These are phyloP conservation scores for Thalassiosira livingstoniorum DNA, from an alignment of 352 stramenopile genomes.

Conservation along the genomic window DNA sequence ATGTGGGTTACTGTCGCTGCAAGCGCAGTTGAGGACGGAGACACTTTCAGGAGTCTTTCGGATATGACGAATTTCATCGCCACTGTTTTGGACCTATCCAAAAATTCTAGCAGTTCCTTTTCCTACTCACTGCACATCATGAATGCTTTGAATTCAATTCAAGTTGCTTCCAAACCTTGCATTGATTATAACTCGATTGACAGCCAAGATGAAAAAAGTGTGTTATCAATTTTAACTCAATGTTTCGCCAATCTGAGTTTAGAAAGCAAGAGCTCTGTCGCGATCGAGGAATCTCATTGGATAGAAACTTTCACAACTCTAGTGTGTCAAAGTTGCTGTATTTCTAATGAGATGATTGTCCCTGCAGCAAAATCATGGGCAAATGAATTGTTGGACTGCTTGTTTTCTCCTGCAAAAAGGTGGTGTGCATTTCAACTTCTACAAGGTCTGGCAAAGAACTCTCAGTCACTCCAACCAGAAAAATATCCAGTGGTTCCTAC, in stretches of 20 bases:
- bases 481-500: conserved; percentile 44
- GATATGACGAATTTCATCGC: conserved; percentile 6
- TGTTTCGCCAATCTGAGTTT: conserved; percentile 32
- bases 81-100: conserved; percentile 30
- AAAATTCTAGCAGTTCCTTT: conserved; percentile 11
- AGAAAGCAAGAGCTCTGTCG: neutral
- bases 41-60: conserved; percentile 27
- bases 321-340: conserved; percentile 31
- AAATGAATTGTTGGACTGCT: conserved; percentile 49
- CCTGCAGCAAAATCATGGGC: conserved; percentile 32
- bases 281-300: conserved; percentile 25
- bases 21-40: conserved; percentile 20
- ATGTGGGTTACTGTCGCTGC: conserved; percentile 46
- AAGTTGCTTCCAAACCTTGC: conserved; percentile 23
- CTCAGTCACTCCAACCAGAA: conserved; percentile 25
- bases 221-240: conserved; percentile 38
- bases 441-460: conserved; percentile 40
- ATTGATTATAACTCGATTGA: conserved; percentile 25
- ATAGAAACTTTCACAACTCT: conserved; percentile 51
- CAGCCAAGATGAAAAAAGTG: conserved; percentile 21
- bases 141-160: conserved; percentile 45
- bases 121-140: conserved; percentile 41
- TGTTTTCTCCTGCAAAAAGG: conserved; percentile 61
- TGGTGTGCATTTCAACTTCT: conserved; percentile 66
- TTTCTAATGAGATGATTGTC: conserved; percentile 25